A percentile compares a stretch with the other conserved stretches of the same genome.
Evolutionary conservation across 2,329 filamentous ascomycete species (phyloP).

Genomic region (Colletotrichum destructivum): DNA sequence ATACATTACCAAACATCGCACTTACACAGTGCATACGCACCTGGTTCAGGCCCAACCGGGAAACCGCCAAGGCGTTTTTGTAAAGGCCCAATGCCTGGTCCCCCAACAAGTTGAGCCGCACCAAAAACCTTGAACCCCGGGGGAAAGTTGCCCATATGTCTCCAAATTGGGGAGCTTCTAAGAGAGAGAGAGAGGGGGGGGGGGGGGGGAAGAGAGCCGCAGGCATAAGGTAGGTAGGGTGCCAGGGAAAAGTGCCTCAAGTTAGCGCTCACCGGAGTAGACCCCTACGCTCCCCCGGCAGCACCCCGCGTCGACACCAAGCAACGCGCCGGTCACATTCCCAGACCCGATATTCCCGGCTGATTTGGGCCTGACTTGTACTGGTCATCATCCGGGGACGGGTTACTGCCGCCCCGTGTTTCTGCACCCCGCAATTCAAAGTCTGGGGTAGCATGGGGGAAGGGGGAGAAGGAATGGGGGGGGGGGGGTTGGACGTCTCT

Average conservation of each 20-base stretch:
- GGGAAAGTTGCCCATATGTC: slow-evolving; percentile 4
- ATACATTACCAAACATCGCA: no score
- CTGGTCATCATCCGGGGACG: slow-evolving; percentile 20
- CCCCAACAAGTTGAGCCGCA: slow-evolving; percentile 22
- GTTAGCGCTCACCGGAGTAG: slow-evolving; percentile 10
- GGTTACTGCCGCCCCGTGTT: slow-evolving; percentile 25
- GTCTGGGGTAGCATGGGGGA: slow-evolving; percentile 36
- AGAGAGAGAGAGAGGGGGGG: no score
- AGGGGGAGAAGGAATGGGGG: no score
- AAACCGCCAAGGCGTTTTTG: not conserved
- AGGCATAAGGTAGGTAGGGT: not conserved
- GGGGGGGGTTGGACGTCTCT: not conserved
- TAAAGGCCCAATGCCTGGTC: not conserved
- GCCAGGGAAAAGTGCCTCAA: no score
- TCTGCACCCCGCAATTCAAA: slow-evolving; percentile 42
- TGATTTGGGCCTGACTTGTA: not conserved
- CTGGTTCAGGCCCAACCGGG: not conserved
- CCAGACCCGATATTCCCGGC: slow-evolving; percentile 23
- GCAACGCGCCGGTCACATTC: not conserved
- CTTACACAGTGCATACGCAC: no score
- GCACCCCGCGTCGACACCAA: no score
- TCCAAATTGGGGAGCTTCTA: slow-evolving; percentile 24
- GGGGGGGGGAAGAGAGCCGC: not conserved
- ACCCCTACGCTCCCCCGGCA: not conserved
- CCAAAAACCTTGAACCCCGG: slow-evolving; percentile 6